These are phyloP conservation scores for Globisporangium uncinulatum DNA, from an alignment of 352 stramenopile species.

Conservation along the genomic window DNA sequence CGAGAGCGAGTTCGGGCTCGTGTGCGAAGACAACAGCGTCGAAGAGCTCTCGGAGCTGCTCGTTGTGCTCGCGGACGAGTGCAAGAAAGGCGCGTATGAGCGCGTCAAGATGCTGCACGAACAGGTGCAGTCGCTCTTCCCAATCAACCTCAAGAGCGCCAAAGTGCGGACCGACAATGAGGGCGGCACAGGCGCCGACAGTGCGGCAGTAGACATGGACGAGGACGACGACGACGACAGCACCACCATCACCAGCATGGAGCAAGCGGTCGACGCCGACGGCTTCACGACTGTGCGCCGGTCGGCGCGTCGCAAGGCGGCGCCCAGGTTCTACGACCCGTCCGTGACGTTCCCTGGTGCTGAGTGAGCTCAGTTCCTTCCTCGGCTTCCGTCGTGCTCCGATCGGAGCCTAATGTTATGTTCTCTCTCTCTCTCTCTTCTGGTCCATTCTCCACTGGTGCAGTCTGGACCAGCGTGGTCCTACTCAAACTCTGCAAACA, in stretches of 20 bases:
- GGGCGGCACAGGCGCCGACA: not conserved
- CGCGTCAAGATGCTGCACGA: constrained; percentile 66
- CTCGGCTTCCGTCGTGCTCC: not conserved
- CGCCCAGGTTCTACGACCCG: constrained; percentile 75
- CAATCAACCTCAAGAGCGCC: constrained; percentile 75
- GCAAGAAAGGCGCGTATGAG: constrained; percentile 69
- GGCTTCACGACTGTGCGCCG: constrained; percentile 71
- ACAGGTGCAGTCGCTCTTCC: constrained; percentile 62
- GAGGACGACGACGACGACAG: constrained; percentile 20
- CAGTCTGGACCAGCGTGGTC: too few relatives aligned
- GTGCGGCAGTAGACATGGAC: constrained; percentile 20
- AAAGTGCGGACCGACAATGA: constrained; percentile 51
- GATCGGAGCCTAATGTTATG: constrained; percentile 8
- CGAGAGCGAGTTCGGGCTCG: constrained; percentile 66
- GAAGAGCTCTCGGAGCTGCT: constrained; percentile 67
- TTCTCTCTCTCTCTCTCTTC: not conserved
- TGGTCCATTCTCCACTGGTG: not conserved
- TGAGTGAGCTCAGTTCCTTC: constrained; percentile 27
- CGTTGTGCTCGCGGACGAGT: constrained; percentile 62
- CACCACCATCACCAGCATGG: constrained; percentile 5
- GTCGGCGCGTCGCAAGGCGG: constrained; percentile 53
- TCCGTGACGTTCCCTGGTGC: constrained; percentile 70
- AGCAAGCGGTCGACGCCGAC: constrained; percentile 56
- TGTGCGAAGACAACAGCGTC: constrained; percentile 76
- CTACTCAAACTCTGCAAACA: constrained; percentile 83